These are phyloP conservation scores for Calonectria montana DNA, from an alignment of 2,329 filamentous ascomycete species.

Conservation along the genomic window DNA sequence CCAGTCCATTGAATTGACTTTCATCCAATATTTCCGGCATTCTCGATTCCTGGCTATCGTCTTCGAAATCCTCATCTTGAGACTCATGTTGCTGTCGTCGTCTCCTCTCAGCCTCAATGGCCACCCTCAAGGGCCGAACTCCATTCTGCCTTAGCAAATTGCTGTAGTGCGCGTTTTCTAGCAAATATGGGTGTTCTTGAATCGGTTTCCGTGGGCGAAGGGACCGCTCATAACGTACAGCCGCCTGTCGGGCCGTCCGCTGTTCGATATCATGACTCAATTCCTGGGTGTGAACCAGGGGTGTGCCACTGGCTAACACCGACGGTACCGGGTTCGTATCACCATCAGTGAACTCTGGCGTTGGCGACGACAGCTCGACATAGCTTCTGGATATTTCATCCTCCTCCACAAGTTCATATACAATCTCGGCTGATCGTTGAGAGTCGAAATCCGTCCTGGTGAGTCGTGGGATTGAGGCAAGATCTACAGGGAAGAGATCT, in stretches of 20 bases:
- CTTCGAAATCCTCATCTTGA: slow-evolving; percentile 63
- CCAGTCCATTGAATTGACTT: slow-evolving; percentile 45
- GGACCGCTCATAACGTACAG: slow-evolving; percentile 57
- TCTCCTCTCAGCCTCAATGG: slow-evolving; percentile 42
- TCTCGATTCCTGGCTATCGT: slow-evolving; percentile 60
- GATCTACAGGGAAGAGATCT: slow-evolving; percentile 36
- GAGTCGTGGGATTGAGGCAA: slow-evolving; percentile 23
- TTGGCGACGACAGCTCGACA: slow-evolving; percentile 49
- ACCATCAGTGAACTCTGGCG: slow-evolving; percentile 35
- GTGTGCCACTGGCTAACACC: background rate
- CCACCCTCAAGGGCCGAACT: slow-evolving; percentile 62
- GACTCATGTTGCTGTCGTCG: slow-evolving; percentile 57
- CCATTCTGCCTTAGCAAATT: slow-evolving; percentile 65
- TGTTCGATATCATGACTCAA: slow-evolving; percentile 31
- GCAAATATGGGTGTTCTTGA: slow-evolving; percentile 68
- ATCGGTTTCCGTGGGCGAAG: slow-evolving; percentile 71
- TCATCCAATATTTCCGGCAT: slow-evolving; percentile 48
- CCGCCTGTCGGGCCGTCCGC: slow-evolving; percentile 39
- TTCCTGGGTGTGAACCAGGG: slow-evolving; percentile 30
- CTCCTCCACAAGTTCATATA: slow-evolving; percentile 16
- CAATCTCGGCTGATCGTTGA: background rate
- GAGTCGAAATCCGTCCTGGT: background rate
- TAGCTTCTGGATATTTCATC: slow-evolving; percentile 54
- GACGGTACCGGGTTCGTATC: background rate
- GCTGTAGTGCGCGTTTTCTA: slow-evolving; percentile 67